Evolutionary conservation across 225 moss, liverwort and hornwort species (phyloP).

Genomic region (Marchantia paleacea): DNA sequence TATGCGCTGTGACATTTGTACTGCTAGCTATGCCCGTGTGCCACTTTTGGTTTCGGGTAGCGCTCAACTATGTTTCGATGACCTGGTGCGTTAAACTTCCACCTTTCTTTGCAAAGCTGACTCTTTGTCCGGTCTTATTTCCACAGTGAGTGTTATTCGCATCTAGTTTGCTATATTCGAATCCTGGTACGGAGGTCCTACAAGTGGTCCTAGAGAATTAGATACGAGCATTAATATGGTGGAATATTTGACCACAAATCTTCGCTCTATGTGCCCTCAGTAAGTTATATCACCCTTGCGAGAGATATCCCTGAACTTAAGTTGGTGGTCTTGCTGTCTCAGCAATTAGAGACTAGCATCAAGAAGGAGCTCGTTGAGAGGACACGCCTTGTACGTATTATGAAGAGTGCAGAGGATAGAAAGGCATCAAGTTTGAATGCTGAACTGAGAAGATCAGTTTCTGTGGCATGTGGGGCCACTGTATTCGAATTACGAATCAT

Average conservation of each 20-base stretch:
- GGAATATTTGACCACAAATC: no score
- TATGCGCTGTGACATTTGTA: conserved; percentile 99
- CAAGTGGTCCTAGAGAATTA: neutral
- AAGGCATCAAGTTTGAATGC: conserved; percentile 58
- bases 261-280: no score
- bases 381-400: conserved; percentile 63
- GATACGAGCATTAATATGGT: no score
- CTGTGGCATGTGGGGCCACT: conserved; percentile 80
- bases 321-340: conserved; percentile 20
- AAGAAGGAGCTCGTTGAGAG: conserved; percentile 78
- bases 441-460: conserved; percentile 74
- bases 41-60: conserved; percentile 94
- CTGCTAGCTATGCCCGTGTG: conserved; percentile 77
- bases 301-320: neutral
- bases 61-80: conserved; percentile 97
- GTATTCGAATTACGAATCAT: conserved; percentile 82
- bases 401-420: conserved; percentile 59
- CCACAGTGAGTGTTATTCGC: neutral
- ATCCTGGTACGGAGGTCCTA: neutral
- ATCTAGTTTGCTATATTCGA: neutral
- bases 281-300: no score
- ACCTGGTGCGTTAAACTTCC: conserved; percentile 55
- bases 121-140: neutral
- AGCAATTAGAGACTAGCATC: conserved; percentile 84
- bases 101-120: neutral